Evolutionary conservation across 139 green algal species (phyloP), one percentile per base, ranked within the genome.

Genomic region (Penium margaritaceum): DNA sequence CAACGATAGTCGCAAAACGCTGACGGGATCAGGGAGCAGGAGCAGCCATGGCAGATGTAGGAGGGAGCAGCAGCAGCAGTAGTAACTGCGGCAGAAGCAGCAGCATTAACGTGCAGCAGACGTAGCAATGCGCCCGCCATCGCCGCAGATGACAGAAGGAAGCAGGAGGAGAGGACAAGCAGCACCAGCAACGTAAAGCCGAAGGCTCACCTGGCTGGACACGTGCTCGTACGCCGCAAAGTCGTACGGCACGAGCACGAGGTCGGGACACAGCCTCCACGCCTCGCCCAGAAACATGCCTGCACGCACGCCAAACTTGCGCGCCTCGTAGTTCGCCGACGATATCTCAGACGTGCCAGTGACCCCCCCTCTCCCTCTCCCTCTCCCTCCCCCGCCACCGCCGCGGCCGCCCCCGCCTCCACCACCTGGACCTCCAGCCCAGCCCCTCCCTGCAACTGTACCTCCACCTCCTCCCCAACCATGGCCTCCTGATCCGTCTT

Each of bases 181-280:
- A n/a, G n/a, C n/a, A n/a, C n/a, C n/a, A n/a, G n/a, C n/a, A n/a
- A n/a, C n/a, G n/a, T n/a, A n/a, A n/a, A n/a, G n/a, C n/a, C n/a
- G n/a, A n/a, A n/a, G n/a, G 87, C 82, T 78, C 83, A 73, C 66
- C 36, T 69, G 19, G 46, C 61, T 57, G 2, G 70, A 53, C 60
- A 94, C 88, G n/a, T 81, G 76, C 41, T 92, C 69, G 76, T 97
- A 99, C 51, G 82, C 74, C 1, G 94, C 90, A 83, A 97, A 99
- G 57, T 95, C 82, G 79, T 98, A 99, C 0, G 92, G 91, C 75
- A 98, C 84, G 21, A 95, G 86, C 15, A 97, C 65, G 33, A 98
- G 81, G 3, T 87, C 34, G 1, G 94, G 94, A 78, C 94, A 98
- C n/a, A 86, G 83, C 29, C 83, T 32, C 73, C 91, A 95, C 61